phyloP scores from a whole-genome alignment of 768 basidiomycete species.

The Rhizopogon sp. region DNA sequence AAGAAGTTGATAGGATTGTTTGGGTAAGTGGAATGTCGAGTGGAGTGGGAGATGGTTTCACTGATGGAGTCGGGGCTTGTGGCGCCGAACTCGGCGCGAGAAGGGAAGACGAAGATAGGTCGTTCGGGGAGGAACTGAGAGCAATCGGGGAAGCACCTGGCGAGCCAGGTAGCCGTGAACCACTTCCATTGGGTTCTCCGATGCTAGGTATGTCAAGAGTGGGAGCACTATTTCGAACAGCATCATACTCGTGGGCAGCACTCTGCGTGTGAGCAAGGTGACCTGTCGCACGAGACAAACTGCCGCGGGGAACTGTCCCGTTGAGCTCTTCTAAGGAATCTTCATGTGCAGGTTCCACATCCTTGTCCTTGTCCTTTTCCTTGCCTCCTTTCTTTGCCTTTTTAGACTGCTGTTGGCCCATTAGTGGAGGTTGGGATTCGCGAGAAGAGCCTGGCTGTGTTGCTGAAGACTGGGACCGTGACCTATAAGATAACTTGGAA shows the following conservation, averaged over 20 bases:
- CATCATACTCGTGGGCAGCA: slow-evolving; percentile 29
- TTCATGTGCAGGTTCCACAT: slow-evolving; percentile 45
- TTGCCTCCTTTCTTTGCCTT: slow-evolving; percentile 68
- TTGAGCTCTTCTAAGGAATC: slow-evolving; percentile 34
- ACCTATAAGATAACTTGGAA: slow-evolving; percentile 59
- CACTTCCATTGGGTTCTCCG: slow-evolving; percentile 36
- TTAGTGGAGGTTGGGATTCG: slow-evolving; percentile 40
- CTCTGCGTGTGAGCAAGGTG: slow-evolving; percentile 36
- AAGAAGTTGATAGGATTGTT: slow-evolving; percentile 78
- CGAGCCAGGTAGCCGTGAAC: slow-evolving; percentile 28
- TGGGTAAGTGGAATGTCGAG: slow-evolving; percentile 78
- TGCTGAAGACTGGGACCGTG: slow-evolving; percentile 68
- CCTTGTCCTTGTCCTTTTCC: slow-evolving; percentile 43
- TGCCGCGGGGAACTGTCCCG: slow-evolving; percentile 33
- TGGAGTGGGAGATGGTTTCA: slow-evolving; percentile 46
- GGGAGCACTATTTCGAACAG: slow-evolving; percentile 26
- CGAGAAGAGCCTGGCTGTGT: slow-evolving; percentile 50
- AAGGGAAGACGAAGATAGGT: slow-evolving; percentile 36
- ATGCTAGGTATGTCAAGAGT: slow-evolving; percentile 29
- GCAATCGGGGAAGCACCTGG: slow-evolving; percentile 29
- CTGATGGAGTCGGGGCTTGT: slow-evolving; percentile 10
- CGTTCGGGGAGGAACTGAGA: slow-evolving; percentile 32
- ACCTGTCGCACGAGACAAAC: slow-evolving; percentile 41
- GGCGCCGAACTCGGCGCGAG: slow-evolving; percentile 15
- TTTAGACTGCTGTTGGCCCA: slow-evolving; percentile 86